phyloP scores from a whole-genome alignment of 352 stramenopile genomes.

The Halophytophthora polymorphica region DNA sequence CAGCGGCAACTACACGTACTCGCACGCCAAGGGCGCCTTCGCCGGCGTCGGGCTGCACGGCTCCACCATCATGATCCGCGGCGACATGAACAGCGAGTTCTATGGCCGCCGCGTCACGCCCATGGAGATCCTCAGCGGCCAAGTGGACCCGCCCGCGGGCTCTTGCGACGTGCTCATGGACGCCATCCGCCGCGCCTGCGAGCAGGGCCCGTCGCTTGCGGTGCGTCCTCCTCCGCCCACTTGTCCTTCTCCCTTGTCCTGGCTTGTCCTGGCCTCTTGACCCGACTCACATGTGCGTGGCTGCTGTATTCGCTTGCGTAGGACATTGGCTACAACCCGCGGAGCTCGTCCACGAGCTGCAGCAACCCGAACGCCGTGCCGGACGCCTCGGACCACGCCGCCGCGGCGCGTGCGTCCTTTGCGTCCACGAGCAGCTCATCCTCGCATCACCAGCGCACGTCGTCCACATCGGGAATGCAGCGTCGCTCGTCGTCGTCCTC shows the following conservation, averaged over 20 bases:
- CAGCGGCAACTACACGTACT: slow-evolving; percentile 86
- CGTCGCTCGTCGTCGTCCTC: slow-evolving; percentile 13
- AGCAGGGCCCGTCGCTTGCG: slow-evolving; percentile 1
- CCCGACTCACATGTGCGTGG: background rate
- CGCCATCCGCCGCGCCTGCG: slow-evolving; percentile 50
- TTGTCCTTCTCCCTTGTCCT: background rate
- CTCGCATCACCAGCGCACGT: slow-evolving; percentile 4
- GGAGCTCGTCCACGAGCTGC: slow-evolving; percentile 24
- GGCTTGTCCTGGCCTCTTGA: background rate
- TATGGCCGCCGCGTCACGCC: slow-evolving; percentile 82
- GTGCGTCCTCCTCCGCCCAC: slow-evolving; percentile 2
- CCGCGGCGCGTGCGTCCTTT: slow-evolving; percentile 22
- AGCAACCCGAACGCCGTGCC: slow-evolving; percentile 13
- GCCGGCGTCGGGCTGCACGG: slow-evolving; percentile 76
- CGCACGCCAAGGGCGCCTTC: slow-evolving; percentile 78
- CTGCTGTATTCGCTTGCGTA: no score
- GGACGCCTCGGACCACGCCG: slow-evolving; percentile 26
- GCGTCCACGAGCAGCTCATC: slow-evolving; percentile 10
- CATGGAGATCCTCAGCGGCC: slow-evolving; percentile 75
- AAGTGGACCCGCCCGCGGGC: slow-evolving; percentile 58
- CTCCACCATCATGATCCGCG: slow-evolving; percentile 79
- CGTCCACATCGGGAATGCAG: background rate
- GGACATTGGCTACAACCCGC: no score
- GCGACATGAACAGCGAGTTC: slow-evolving; percentile 84
- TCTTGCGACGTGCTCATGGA: slow-evolving; percentile 72